These are phyloP conservation scores for Trichoderma guizhouense DNA, from an alignment of 2,329 filamentous ascomycete genomes.

Conservation along the genomic window DNA sequence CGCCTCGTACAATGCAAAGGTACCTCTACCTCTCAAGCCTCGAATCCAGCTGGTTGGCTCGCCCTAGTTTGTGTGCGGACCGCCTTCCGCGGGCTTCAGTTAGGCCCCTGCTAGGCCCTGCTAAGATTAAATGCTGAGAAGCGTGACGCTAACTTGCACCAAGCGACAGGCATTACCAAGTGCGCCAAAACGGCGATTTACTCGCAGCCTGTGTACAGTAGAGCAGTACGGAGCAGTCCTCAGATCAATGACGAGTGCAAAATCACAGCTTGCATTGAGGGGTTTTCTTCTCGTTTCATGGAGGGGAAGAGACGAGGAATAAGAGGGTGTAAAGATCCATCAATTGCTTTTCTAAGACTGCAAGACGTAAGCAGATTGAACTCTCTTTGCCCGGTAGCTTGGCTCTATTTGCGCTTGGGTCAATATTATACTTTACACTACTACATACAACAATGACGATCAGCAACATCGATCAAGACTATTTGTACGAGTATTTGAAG, in stretches of 20 bases:
- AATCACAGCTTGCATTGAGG: neutral
- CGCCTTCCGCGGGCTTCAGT: constrained; percentile 6
- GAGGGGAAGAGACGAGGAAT: neutral
- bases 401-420: too few relatives aligned
- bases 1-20: neutral
- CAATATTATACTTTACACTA: neutral
- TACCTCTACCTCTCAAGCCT: neutral
- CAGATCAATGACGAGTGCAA: neutral
- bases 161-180: neutral
- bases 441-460: neutral
- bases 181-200: neutral
- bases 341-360: neutral
- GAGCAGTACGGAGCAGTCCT: neutral
- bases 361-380: neutral
- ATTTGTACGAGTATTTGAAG: neutral
- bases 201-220: neutral
- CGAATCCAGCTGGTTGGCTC: constrained; percentile 17
- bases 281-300: neutral
- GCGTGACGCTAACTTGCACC: neutral
- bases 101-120: neutral
- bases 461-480: neutral
- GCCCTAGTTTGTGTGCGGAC: constrained; percentile 10
- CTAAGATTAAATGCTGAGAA: neutral
- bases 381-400: neutral
- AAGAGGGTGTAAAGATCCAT: neutral